A percentile compares a stretch with the other conserved stretches of the same genome.
These are phyloP conservation scores for Phialophora tarda DNA, from an alignment of 2,329 filamentous ascomycete species.

Conservation along the genomic window DNA sequence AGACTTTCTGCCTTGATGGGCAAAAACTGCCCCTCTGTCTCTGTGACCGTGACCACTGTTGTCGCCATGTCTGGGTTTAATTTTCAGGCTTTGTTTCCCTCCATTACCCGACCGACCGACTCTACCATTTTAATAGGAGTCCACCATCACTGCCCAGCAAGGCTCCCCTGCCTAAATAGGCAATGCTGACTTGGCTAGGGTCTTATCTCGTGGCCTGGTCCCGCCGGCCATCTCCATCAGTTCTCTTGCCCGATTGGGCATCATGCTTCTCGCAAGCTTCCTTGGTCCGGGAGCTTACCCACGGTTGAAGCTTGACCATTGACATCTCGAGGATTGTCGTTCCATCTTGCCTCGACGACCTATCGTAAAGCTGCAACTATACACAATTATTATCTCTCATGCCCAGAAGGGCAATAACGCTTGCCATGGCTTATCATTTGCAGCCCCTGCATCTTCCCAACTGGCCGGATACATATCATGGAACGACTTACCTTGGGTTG, in stretches of 20 bases:
- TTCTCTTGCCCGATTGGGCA: slow-evolving; percentile 15
- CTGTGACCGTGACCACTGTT: slow-evolving; percentile 8
- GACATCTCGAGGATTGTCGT: not conserved
- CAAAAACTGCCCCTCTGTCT: slow-evolving; percentile 18
- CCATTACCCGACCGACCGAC: not conserved
- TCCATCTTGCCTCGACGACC: slow-evolving; percentile 7
- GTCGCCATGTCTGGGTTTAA: slow-evolving; percentile 15
- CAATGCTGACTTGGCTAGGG: slow-evolving; percentile 4
- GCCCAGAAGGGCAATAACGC: slow-evolving; percentile 21
- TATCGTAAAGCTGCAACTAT: slow-evolving; percentile 11
- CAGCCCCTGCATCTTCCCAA: not conserved
- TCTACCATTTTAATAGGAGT: not conserved
- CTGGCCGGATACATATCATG: slow-evolving; percentile 14
- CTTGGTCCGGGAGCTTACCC: not conserved
- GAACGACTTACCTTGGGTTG: not conserved
- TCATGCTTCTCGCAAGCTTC: not conserved
- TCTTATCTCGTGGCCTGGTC: slow-evolving; percentile 20
- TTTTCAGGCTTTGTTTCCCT: not conserved
- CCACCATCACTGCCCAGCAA: not conserved
- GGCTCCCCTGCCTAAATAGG: slow-evolving; percentile 18
- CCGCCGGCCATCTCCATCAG: slow-evolving; percentile 17
- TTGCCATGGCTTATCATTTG: slow-evolving; percentile 4
- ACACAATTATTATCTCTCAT: slow-evolving; percentile 21
- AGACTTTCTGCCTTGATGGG: slow-evolving; percentile 26
- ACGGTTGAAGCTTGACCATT: not conserved